Conservation (phyloP, 2,329 filamentous ascomycete species). For the Aureobasidium melanogenum region DNA sequence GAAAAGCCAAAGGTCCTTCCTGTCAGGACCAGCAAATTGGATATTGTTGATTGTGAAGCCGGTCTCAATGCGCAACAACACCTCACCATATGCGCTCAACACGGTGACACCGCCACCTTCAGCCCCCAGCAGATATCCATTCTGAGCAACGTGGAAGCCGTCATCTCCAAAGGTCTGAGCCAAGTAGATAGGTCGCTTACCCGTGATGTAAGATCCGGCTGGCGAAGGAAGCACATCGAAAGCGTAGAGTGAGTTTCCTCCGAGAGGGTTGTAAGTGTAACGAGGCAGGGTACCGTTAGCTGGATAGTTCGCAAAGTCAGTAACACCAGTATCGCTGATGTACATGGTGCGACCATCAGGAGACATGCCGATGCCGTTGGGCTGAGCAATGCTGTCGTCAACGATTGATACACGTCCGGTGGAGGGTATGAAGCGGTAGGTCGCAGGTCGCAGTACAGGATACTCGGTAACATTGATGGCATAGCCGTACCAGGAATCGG, state of each 20-base stretch:
- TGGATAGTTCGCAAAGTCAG: constrained; percentile 10
- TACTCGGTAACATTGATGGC: constrained; percentile 16
- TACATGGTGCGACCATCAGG: constrained; percentile 38
- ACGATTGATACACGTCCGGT: constrained; percentile 34
- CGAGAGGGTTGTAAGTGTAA: constrained; percentile 13
- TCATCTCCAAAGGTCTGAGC: constrained; percentile 16
- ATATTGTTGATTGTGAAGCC: constrained; percentile 16
- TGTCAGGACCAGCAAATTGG: constrained; percentile 16
- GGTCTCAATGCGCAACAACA: constrained; percentile 17
- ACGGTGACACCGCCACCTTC: constrained; percentile 18
- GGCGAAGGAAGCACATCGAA: constrained; percentile 16
- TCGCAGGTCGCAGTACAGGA: constrained; percentile 21
- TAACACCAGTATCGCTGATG: constrained; percentile 32
- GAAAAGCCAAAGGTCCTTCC: constrained; percentile 17
- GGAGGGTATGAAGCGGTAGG: constrained; percentile 34
- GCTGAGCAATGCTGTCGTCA: constrained; percentile 33
- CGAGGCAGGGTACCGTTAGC: constrained; percentile 9
- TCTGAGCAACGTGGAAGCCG: constrained; percentile 17
- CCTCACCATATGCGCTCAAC: constrained; percentile 15
- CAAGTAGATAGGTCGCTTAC: constrained; percentile 16
- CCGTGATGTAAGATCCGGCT: constrained; percentile 15
- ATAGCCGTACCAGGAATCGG: constrained; percentile 29
- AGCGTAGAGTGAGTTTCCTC: constrained; percentile 16
- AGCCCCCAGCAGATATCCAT: constrained; percentile 17
- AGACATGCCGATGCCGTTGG: constrained; percentile 39